phyloP scores from a whole-genome alignment of 345 rosid species.

The Combretum micranthum region DNA sequence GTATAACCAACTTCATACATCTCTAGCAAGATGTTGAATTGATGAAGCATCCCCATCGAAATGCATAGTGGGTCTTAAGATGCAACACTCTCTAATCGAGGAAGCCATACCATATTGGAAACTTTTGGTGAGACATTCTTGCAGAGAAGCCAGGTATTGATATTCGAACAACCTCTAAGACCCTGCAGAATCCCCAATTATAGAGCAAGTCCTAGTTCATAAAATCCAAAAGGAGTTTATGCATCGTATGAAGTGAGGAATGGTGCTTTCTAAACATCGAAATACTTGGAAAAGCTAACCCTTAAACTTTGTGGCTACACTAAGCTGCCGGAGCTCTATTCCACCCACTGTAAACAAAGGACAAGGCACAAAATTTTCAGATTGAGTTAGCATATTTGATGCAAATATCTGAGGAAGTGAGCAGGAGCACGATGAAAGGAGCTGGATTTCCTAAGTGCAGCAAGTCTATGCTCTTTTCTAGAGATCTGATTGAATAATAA shows the following conservation, averaged over 20 bases:
- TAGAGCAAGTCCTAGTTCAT: slow-evolving; percentile 82
- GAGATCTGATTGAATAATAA: slow-evolving; percentile 85
- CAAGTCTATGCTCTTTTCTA: slow-evolving; percentile 95
- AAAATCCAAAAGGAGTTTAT: slow-evolving; percentile 85
- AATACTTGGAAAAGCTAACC: slow-evolving; percentile 95
- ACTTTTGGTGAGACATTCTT: slow-evolving; percentile 92
- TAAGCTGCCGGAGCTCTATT: slow-evolving; percentile 88
- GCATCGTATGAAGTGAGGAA: slow-evolving; percentile 98
- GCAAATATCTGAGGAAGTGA: slow-evolving; percentile 89
- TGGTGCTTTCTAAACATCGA: slow-evolving; percentile 90
- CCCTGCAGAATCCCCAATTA: slow-evolving; percentile 98
- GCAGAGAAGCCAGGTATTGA: slow-evolving; percentile 97
- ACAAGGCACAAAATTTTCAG: slow-evolving; percentile 71
- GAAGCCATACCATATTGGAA: slow-evolving; percentile 92
- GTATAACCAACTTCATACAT: slow-evolving; percentile 99
- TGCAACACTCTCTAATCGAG: slow-evolving; percentile 72
- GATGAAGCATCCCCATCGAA: slow-evolving; percentile 98
- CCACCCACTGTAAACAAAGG: slow-evolving; percentile 90
- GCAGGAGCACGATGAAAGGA: slow-evolving; percentile 86
- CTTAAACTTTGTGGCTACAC: slow-evolving; percentile 94
- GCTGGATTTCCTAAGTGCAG: slow-evolving; percentile 83
- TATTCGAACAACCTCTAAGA: slow-evolving; percentile 94
- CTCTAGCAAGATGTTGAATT: slow-evolving; percentile 90
- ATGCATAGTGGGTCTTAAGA: slow-evolving; percentile 89
- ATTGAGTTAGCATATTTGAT: slow-evolving; percentile 71